Evolutionary conservation across 257 asterid genomes (phyloP).

Genomic region (Handroanthus guayacan): DNA sequence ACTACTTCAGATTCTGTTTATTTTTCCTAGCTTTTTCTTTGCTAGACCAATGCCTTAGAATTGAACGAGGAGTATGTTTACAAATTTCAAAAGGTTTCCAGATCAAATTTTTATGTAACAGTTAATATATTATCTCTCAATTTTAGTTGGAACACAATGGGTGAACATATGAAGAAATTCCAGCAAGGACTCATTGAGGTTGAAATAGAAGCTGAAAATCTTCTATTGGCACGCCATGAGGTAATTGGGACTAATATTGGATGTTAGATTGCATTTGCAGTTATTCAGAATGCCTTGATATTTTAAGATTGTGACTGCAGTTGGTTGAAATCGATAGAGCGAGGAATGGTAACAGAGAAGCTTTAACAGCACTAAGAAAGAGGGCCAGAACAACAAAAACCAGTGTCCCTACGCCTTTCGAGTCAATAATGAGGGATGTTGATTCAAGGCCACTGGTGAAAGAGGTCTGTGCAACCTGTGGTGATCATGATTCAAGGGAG

Average conservation of each 20-base stretch:
- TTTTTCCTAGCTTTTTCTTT: not conserved
- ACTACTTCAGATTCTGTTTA: not conserved
- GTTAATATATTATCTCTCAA: slow-evolving; percentile 6
- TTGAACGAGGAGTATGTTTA: slow-evolving; percentile 1
- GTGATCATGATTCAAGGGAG: slow-evolving; percentile 81
- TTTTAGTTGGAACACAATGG: slow-evolving; percentile 45
- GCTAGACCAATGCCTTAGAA: not conserved
- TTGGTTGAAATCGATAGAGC: slow-evolving; percentile 78
- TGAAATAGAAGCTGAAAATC: slow-evolving; percentile 83
- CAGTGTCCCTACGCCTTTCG: slow-evolving; percentile 79
- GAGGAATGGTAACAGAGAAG: slow-evolving; percentile 90
- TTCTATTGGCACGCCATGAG: slow-evolving; percentile 82
- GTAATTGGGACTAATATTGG: slow-evolving; percentile 45
- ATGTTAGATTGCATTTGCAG: slow-evolving; percentile 14
- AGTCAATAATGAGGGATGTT: slow-evolving; percentile 76
- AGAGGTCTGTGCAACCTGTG: slow-evolving; percentile 88
- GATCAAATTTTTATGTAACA: slow-evolving; percentile 12
- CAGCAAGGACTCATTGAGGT: slow-evolving; percentile 63
- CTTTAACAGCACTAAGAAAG: slow-evolving; percentile 80
- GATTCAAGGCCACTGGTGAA: slow-evolving; percentile 78
- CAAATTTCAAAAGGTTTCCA: not conserved
- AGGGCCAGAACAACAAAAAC: slow-evolving; percentile 76
- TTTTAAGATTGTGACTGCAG: slow-evolving; percentile 51
- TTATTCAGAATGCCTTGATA: slow-evolving; percentile 5
- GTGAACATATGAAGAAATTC: slow-evolving; percentile 57